A percentile compares a stretch with the other conserved stretches of the same genome.
Evolutionary conservation across 768 basidiomycete genomes (phyloP).

Genomic region (Mrakia blollopis): DNA sequence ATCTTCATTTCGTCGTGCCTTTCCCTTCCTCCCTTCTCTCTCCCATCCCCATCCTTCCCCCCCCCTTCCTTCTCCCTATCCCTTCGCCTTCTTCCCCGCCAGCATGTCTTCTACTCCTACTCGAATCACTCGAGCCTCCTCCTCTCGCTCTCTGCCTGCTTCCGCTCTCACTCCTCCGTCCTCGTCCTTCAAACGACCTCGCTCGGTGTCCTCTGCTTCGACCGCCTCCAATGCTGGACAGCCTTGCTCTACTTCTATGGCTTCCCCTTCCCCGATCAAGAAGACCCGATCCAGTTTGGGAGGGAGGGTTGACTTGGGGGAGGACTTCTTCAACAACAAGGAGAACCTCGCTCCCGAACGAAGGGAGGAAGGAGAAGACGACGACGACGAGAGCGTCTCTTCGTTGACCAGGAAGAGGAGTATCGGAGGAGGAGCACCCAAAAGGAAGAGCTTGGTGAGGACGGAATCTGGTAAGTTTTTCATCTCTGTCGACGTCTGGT

Average conservation of each 20-base stretch:
- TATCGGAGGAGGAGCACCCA: background rate
- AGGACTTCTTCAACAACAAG: slow-evolving; percentile 14
- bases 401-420: background rate
- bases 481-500: background rate
- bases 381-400: background rate
- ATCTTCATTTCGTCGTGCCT: background rate
- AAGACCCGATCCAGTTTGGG: slow-evolving; percentile 6
- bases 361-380: background rate
- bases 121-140: slow-evolving; percentile 4
- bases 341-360: slow-evolving; percentile 7
- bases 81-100: background rate
- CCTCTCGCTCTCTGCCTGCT: background rate
- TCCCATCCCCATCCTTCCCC: background rate
- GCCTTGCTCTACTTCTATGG: background rate
- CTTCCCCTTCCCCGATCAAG: slow-evolving; percentile 8
- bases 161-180: slow-evolving; percentile 1
- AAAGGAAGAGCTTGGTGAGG: background rate
- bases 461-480: slow-evolving; percentile 1
- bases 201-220: background rate
- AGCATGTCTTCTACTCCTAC: slow-evolving; percentile 6
- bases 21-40: background rate
- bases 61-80: background rate
- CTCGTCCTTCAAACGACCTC: slow-evolving; percentile 10
- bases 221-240: background rate
- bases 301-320: background rate